Percentiles rank a stretch among this genome's conserved stretches.
Conservation (phyloP, 1,139 yeast species). For the Geotrichum candidum region DNA sequence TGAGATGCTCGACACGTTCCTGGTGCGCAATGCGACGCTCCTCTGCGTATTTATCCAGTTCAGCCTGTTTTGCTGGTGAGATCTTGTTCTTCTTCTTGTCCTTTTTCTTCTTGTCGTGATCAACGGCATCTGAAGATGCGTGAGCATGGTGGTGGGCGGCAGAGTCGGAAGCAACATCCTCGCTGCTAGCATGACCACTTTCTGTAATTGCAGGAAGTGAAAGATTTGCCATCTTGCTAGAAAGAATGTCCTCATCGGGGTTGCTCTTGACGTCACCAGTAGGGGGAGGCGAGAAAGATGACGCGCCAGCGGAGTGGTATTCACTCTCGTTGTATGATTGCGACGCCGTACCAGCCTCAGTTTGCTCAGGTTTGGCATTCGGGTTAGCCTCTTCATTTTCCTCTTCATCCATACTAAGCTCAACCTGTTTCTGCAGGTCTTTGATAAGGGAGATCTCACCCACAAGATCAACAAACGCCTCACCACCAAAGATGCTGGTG, state of each 20-base stretch:
- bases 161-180: neutral
- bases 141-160: neutral
- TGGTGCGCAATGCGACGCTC: constrained; percentile 68
- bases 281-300: neutral
- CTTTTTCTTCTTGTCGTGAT: constrained; percentile 30
- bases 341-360: constrained; percentile 4
- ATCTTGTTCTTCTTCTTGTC: constrained; percentile 42
- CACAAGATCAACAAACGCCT: constrained; percentile 78
- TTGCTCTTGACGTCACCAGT: constrained; percentile 8
- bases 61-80: constrained; percentile 47
- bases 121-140: constrained; percentile 21
- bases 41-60: constrained; percentile 70
- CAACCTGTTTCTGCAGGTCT: constrained; percentile 70
- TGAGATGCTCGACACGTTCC: constrained; percentile 62
- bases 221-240: constrained; percentile 5
- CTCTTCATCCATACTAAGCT: constrained; percentile 67
- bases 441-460: constrained; percentile 86
- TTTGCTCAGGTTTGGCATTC: constrained; percentile 10
- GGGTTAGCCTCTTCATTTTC: constrained; percentile 57
- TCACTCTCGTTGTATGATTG: constrained; percentile 8
- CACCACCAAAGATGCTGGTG: constrained; percentile 88
- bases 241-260: constrained; percentile 2
- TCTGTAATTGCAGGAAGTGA: constrained; percentile 5
- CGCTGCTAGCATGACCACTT: neutral
- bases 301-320: constrained; percentile 7